Percentiles rank a stretch among this genome's conserved stretches.
Evolutionary conservation across 1,284 basidiomycete genomes (phyloP).

Genomic region (Moniliophthora roreri): DNA sequence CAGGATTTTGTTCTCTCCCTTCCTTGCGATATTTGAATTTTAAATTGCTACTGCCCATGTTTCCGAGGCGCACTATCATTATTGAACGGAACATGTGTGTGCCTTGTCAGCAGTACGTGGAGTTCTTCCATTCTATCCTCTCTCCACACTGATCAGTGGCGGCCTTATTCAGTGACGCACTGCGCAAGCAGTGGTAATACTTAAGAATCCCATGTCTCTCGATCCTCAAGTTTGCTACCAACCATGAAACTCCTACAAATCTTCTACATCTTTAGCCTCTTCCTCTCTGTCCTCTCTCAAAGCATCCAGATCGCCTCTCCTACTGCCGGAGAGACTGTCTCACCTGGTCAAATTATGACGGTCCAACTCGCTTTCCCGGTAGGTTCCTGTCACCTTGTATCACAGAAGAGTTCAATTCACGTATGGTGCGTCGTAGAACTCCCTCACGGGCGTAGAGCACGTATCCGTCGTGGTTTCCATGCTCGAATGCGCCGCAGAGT

Average conservation of each 20-base stretch:
- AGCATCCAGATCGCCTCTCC: conserved; percentile 11
- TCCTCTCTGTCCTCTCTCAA: conserved; percentile 10
- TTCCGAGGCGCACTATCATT: no score
- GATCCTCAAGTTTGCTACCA: background rate
- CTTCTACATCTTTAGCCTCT: conserved; percentile 3
- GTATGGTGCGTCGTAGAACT: conserved; percentile 9
- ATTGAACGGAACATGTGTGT: no score
- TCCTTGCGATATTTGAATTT: no score
- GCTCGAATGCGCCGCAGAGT: conserved; percentile 10
- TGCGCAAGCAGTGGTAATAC: no score
- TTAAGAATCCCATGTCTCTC: no score
- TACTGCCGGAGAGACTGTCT: conserved; percentile 1
- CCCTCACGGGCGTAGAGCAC: conserved; percentile 13
- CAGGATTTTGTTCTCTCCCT: no score
- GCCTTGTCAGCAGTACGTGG: no score
- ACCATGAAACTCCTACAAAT: conserved; percentile 10
- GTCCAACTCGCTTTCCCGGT: conserved; percentile 15
- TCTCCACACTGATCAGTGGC: no score
- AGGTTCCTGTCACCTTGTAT: background rate
- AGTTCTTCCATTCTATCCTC: no score
- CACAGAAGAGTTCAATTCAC: background rate
- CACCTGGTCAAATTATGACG: conserved; percentile 11
- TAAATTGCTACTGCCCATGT: no score
- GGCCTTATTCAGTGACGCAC: no score
- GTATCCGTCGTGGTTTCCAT: conserved; percentile 12